These are phyloP conservation scores for Triglochin maritima DNA, from an alignment of 106 monocot species.

Conservation along the genomic window DNA sequence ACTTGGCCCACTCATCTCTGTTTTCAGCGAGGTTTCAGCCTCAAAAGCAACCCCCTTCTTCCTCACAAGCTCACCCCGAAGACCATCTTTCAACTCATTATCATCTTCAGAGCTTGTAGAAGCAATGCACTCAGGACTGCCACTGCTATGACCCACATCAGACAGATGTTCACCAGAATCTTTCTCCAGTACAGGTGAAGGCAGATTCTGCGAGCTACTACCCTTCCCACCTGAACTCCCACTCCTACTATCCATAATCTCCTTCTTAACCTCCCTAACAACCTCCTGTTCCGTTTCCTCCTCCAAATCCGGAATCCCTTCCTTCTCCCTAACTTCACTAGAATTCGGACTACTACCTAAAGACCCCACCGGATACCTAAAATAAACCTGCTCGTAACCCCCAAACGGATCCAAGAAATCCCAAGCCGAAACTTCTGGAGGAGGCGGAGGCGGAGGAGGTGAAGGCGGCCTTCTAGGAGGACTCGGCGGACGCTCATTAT, in stretches of 20 bases:
- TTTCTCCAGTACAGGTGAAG: slow-evolving; percentile 4
- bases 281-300: slow-evolving; percentile 45
- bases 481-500: neutral
- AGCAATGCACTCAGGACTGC: slow-evolving; percentile 5
- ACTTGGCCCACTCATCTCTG: slow-evolving; percentile 14
- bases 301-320: slow-evolving; percentile 94
- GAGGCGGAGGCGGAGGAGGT: slow-evolving; percentile 40
- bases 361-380: slow-evolving; percentile 15
- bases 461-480: slow-evolving; percentile 9
- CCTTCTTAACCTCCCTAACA: slow-evolving; percentile 22
- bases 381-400: slow-evolving; percentile 40
- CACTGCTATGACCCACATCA: slow-evolving; percentile 11
- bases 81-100: slow-evolving; percentile 1
- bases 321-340: slow-evolving; percentile 51
- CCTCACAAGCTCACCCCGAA: slow-evolving; percentile 16
- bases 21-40: slow-evolving; percentile 12
- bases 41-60: slow-evolving; percentile 46
- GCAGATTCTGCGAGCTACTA: slow-evolving; percentile 11
- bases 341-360: slow-evolving; percentile 46
- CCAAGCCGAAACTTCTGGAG: slow-evolving; percentile 37
- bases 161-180: neutral
- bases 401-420: slow-evolving; percentile 68
- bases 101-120: slow-evolving; percentile 2
- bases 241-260: slow-evolving; percentile 10
- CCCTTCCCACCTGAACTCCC: slow-evolving; percentile 4